A percentile compares a stretch with the other conserved stretches of the same genome.
Evolutionary conservation across 768 basidiomycete species (phyloP).

Genomic region (Hypholoma sublateritium): DNA sequence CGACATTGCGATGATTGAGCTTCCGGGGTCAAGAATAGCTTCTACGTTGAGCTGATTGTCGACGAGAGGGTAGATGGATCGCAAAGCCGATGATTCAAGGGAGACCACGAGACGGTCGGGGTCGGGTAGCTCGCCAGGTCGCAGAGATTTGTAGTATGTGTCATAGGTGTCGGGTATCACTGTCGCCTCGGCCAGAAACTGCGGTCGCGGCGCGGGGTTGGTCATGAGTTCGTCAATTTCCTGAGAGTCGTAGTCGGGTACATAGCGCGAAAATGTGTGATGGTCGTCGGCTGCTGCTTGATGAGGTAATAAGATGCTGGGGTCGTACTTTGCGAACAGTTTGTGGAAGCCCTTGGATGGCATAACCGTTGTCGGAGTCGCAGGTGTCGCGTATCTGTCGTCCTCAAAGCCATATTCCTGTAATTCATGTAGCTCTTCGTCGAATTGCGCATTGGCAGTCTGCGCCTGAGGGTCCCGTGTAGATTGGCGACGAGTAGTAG

Average conservation of each 20-base stretch:
- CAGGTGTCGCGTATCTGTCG: background rate
- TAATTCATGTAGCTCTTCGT: background rate
- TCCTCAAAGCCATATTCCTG: no score
- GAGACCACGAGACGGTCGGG: slow-evolving; percentile 11
- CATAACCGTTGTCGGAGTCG: background rate
- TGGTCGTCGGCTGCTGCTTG: background rate
- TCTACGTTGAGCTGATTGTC: slow-evolving; percentile 13
- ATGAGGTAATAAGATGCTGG: background rate
- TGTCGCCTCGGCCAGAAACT: background rate
- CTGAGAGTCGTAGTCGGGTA: no score
- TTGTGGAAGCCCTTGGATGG: no score
- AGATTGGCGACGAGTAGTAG: background rate
- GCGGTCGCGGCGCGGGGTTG: no score
- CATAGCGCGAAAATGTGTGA: background rate
- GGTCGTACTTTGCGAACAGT: background rate
- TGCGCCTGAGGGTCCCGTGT: background rate
- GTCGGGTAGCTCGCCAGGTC: background rate
- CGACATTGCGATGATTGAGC: slow-evolving; percentile 27
- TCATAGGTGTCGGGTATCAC: background rate
- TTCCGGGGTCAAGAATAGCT: slow-evolving; percentile 23
- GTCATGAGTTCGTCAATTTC: no score
- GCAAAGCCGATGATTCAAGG: slow-evolving; percentile 17
- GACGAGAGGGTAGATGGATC: slow-evolving; percentile 12
- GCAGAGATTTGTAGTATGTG: background rate
- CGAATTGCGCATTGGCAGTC: background rate